These are phyloP conservation scores for Zymoseptoria pseudotritici DNA, from an alignment of 2,329 filamentous ascomycete genomes.

Conservation along the genomic window DNA sequence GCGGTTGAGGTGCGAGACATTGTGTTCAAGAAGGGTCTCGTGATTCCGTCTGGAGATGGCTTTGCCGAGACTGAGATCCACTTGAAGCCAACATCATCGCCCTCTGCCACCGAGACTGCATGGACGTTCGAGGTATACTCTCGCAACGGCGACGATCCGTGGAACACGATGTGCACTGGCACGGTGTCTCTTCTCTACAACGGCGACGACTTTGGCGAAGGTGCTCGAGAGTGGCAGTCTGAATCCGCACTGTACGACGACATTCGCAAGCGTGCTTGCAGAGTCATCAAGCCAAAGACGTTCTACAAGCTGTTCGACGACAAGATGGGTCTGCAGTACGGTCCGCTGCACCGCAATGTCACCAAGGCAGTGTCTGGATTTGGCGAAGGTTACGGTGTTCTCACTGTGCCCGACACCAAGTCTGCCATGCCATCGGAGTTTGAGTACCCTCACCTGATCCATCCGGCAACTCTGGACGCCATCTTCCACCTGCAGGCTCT, in stretches of 20 bases:
- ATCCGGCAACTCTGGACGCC: slow-evolving; percentile 51
- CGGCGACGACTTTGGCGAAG: not conserved
- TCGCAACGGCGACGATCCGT: slow-evolving; percentile 3
- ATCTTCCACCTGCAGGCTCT: slow-evolving; percentile 41
- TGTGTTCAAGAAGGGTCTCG: slow-evolving; percentile 2
- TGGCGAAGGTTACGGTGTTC: slow-evolving; percentile 2
- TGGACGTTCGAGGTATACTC: slow-evolving; percentile 3
- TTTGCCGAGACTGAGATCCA: slow-evolving; percentile 1
- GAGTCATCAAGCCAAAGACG: slow-evolving; percentile 1
- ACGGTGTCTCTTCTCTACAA: not conserved
- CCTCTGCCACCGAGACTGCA: not conserved
- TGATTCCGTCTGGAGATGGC: slow-evolving; percentile 4
- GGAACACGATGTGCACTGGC: slow-evolving; percentile 3
- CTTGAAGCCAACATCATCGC: not conserved
- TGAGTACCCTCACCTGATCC: slow-evolving; percentile 50
- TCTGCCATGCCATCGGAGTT: slow-evolving; percentile 47
- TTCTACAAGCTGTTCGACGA: slow-evolving; percentile 5
- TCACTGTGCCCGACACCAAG: slow-evolving; percentile 32
- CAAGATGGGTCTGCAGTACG: slow-evolving; percentile 12
- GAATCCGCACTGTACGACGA: not conserved
- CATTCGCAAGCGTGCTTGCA: not conserved
- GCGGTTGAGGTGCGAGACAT: slow-evolving; percentile 43
- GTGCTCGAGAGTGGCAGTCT: not conserved
- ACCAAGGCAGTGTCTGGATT: slow-evolving; percentile 1
- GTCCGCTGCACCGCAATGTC: slow-evolving; percentile 11